These are phyloP conservation scores for Westerdykella sp. DNA, from an alignment of 2,329 filamentous ascomycete species.

Conservation along the genomic window DNA sequence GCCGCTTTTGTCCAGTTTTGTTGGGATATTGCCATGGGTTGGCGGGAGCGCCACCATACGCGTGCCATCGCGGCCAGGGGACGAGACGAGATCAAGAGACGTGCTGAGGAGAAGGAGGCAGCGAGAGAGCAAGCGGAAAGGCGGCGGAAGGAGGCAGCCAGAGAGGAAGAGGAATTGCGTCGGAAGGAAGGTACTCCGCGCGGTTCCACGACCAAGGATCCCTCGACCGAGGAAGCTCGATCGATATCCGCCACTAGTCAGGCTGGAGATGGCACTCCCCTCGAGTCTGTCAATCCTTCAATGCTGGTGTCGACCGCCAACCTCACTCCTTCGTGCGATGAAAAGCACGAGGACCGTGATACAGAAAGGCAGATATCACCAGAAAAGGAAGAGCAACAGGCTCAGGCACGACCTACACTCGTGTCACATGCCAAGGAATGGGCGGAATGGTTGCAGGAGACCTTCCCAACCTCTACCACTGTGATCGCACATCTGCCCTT, in stretches of 20 bases:
- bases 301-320: neutral
- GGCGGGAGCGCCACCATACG: constrained; percentile 57
- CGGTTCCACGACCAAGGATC: neutral
- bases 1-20: constrained; percentile 62
- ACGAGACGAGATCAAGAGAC: constrained; percentile 45
- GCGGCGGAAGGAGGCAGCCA: constrained; percentile 2
- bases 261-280: neutral
- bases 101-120: constrained; percentile 33
- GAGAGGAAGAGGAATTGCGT: constrained; percentile 29
- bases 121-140: constrained; percentile 31
- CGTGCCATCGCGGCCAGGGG: constrained; percentile 56
- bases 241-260: neutral
- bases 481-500: constrained; percentile 62
- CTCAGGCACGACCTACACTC: constrained; percentile 43
- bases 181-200: neutral
- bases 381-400: neutral
- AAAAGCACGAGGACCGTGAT: neutral
- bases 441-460: constrained; percentile 59
- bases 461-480: constrained; percentile 62
- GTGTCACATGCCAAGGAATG: constrained; percentile 43
- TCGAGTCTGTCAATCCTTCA: neutral
- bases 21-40: constrained; percentile 61
- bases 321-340: neutral
- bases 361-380: neutral
- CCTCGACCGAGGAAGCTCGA: neutral